Evolutionary conservation across 2,329 filamentous ascomycete species (phyloP).

Genomic region (Chaetothyriales sp.): DNA sequence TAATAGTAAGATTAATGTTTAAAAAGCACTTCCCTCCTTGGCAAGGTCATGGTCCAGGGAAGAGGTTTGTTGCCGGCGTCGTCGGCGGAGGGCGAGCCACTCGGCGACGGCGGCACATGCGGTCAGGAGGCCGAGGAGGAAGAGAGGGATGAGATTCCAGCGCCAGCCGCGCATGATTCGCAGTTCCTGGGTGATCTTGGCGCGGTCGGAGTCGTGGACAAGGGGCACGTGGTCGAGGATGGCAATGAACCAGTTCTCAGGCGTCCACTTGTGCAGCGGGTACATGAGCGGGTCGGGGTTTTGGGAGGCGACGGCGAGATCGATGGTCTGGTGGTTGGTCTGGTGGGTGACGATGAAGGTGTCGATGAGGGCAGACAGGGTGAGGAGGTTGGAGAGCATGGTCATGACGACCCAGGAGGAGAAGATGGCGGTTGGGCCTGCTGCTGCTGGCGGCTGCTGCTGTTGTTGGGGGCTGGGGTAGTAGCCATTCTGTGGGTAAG

Average conservation of each 20-base stretch:
- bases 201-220: slow-evolving; percentile 8
- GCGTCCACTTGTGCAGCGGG: slow-evolving; percentile 16
- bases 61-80: too few relatives aligned
- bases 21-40: too few relatives aligned
- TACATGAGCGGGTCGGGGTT: slow-evolving; percentile 24
- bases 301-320: slow-evolving; percentile 15
- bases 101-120: background rate
- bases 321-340: slow-evolving; percentile 14
- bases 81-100: background rate
- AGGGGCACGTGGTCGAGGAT: slow-evolving; percentile 11
- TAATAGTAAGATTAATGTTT: too few relatives aligned
- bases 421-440: slow-evolving; percentile 8
- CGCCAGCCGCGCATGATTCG: slow-evolving; percentile 14
- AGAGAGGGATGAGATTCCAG: slow-evolving; percentile 17
- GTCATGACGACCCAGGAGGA: slow-evolving; percentile 13
- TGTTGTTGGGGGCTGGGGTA: background rate
- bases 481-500: background rate
- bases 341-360: slow-evolving; percentile 13
- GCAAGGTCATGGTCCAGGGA: too few relatives aligned
- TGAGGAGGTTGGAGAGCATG: slow-evolving; percentile 10
- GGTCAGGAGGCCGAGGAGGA: slow-evolving; percentile 6
- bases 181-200: slow-evolving; percentile 9
- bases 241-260: slow-evolving; percentile 18
- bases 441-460: background rate
- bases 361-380: slow-evolving; percentile 15